A percentile compares a stretch with the other conserved stretches of the same genome.
phyloP scores from a whole-genome alignment of 306 rosid species.

The Castanea mollissima region DNA sequence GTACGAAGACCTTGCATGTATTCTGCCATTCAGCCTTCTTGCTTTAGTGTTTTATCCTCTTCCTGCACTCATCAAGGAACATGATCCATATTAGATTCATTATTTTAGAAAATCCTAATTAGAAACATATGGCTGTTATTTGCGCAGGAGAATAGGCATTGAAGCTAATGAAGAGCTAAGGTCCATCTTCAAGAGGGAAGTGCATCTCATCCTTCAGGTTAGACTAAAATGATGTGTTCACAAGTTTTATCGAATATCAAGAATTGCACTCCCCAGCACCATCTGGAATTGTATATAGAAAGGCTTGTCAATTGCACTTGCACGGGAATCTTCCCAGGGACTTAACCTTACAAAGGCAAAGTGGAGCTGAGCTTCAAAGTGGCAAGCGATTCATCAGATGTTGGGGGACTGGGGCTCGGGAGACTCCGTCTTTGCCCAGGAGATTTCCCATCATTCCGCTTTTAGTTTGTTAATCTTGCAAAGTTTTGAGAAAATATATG shows the following conservation, averaged over 20 bases:
- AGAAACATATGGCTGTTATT: constrained; percentile 11
- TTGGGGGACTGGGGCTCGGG: not conserved
- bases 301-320: constrained; percentile 12
- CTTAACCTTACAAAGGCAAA: constrained; percentile 23
- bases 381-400: not conserved
- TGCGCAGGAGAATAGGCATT: constrained; percentile 83
- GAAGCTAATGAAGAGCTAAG: constrained; percentile 97
- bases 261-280: constrained; percentile 22
- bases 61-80: not conserved
- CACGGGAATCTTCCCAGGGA: not conserved
- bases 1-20: not conserved
- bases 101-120: not conserved
- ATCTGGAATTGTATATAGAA: constrained; percentile 27
- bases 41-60: not conserved
- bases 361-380: constrained; percentile 8
- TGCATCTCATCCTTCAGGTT: constrained; percentile 90
- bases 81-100: constrained; percentile 7
- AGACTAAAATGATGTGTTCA: constrained; percentile 46
- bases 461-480: not conserved
- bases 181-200: constrained; percentile 79
- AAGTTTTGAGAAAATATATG: not conserved
- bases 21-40: not conserved
- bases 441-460: not conserved
- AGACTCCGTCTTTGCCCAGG: not conserved
- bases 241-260: constrained; percentile 1